A percentile compares a stretch with the other conserved stretches of the same genome.
Conservation (phyloP, 1,139 yeast genomes). For the Suhomyces choctaworum region DNA sequence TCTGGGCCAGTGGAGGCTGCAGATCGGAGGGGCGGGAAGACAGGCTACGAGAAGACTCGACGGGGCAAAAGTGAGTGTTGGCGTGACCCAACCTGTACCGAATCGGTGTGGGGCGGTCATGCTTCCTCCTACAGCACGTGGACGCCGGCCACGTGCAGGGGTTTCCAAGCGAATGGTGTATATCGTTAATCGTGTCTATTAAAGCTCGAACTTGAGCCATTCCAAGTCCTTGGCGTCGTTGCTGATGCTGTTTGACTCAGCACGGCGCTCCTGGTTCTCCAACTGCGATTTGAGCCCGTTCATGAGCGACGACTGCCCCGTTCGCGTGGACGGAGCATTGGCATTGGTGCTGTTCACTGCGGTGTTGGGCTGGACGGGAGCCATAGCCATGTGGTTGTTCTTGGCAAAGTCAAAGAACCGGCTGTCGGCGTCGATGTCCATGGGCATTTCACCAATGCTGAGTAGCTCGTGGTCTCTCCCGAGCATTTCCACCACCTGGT, state of each 20-base stretch:
- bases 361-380: slow-evolving; percentile 4
- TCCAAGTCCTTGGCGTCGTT: slow-evolving; percentile 37
- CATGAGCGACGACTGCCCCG: slow-evolving; percentile 27
- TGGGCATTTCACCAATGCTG: slow-evolving; percentile 9
- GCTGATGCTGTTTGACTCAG: slow-evolving; percentile 9
- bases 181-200: slow-evolving; percentile 7
- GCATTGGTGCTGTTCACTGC: slow-evolving; percentile 8
- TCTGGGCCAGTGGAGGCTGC: background rate
- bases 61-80: no score
- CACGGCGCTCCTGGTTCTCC: slow-evolving; percentile 7
- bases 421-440: slow-evolving; percentile 16
- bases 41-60: no score
- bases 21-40: background rate
- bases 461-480: slow-evolving; percentile 5
- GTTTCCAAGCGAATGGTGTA: background rate
- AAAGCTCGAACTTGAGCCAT: slow-evolving; percentile 50
- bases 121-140: no score
- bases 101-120: no score
- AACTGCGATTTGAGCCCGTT: slow-evolving; percentile 27
- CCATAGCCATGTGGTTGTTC: background rate
- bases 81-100: no score
- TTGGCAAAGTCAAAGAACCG: slow-evolving; percentile 23
- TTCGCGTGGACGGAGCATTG: slow-evolving; percentile 13
- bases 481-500: slow-evolving; percentile 12
- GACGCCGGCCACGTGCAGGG: background rate